Percentiles rank a stretch among this genome's conserved stretches.
These are phyloP conservation scores for Myotisia sp. DNA, from an alignment of 2,329 filamentous ascomycete genomes.

Conservation along the genomic window DNA sequence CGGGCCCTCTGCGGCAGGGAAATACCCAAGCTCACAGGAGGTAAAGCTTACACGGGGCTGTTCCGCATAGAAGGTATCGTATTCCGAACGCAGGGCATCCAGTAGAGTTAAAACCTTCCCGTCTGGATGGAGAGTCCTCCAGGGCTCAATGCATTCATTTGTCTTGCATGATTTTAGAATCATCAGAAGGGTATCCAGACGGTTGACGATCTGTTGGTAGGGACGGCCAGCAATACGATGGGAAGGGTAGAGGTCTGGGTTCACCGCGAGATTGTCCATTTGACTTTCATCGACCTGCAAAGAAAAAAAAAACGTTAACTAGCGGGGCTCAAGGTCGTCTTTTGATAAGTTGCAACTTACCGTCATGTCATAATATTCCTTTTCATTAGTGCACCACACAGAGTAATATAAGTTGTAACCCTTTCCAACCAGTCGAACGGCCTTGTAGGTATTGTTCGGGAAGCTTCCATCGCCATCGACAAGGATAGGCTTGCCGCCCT, in stretches of 20 bases:
- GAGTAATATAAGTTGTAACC: conserved; percentile 51
- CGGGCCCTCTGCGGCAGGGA: conserved; percentile 42
- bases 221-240: conserved; percentile 11
- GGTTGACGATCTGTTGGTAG: conserved; percentile 30
- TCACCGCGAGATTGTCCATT: conserved; percentile 21
- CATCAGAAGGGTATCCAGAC: conserved; percentile 45
- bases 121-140: conserved; percentile 42
- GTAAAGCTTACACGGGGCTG: conserved; percentile 39
- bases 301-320: no score
- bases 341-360: conserved; percentile 22
- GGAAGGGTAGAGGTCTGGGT: conserved; percentile 14
- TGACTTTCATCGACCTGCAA: conserved; percentile 11
- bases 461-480: conserved; percentile 12
- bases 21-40: conserved; percentile 44
- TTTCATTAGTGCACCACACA: conserved; percentile 55
- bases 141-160: conserved; percentile 40
- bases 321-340: no score
- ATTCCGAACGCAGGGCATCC: conserved; percentile 37
- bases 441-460: conserved; percentile 47
- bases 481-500: no score
- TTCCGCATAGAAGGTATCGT: conserved; percentile 41
- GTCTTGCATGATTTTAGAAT: conserved; percentile 49
- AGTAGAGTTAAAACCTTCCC: conserved; percentile 38
- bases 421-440: conserved; percentile 39
- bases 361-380: conserved; percentile 50